phyloP scores from a whole-genome alignment of 805 yeast species.

The Pichia heedii region DNA sequence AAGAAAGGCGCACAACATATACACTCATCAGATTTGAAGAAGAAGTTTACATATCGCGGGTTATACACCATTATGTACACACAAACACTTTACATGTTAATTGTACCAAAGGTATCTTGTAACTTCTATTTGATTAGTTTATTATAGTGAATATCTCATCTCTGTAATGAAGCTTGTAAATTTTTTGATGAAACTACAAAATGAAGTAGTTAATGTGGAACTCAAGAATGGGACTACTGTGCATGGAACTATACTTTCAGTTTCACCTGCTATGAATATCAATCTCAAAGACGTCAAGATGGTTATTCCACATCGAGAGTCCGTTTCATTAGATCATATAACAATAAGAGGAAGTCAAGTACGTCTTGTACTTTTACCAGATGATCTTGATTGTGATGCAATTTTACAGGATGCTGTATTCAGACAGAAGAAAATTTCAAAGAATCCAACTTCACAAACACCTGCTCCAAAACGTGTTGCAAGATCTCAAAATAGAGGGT shows the following conservation, averaged over 20 bases:
- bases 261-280: slow-evolving; percentile 87
- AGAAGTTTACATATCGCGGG: no score
- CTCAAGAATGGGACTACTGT: slow-evolving; percentile 84
- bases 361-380: slow-evolving; percentile 77
- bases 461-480: slow-evolving; percentile 15
- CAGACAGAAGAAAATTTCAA: slow-evolving; percentile 31
- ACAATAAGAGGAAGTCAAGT: slow-evolving; percentile 86
- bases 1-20: no score
- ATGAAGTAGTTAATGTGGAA: slow-evolving; percentile 85
- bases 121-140: no score
- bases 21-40: no score
- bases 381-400: slow-evolving; percentile 65
- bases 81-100: no score
- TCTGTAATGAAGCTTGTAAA: slow-evolving; percentile 54
- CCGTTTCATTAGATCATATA: slow-evolving; percentile 64
- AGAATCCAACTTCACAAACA: not conserved
- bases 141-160: no score
- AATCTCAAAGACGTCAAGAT: slow-evolving; percentile 72
- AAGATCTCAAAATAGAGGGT: slow-evolving; percentile 14
- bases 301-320: slow-evolving; percentile 62
- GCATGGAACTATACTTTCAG: slow-evolving; percentile 75
- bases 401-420: slow-evolving; percentile 43
- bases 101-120: no score
- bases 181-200: slow-evolving; percentile 75
- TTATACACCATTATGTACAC: no score